Conservation (phyloP, 441 rosid species). For the Manihot esculenta region DNA sequence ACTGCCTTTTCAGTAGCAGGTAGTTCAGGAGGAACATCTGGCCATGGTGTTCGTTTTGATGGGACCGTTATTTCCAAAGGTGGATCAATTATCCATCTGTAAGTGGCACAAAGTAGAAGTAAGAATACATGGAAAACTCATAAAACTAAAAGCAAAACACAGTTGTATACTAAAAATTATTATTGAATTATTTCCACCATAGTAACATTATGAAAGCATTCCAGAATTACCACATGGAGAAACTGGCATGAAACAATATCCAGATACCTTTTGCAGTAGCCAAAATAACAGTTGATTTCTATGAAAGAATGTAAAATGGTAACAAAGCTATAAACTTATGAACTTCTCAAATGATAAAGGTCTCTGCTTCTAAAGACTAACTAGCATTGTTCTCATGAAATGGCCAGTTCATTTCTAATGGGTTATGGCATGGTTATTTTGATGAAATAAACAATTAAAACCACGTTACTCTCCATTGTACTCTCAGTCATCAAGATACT, state of each 20-base stretch:
- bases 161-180: background rate
- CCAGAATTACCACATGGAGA: background rate
- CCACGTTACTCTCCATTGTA: background rate
- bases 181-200: background rate
- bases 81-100: constrained; percentile 93
- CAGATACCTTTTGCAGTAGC: background rate
- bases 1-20: constrained; percentile 44
- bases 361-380: background rate
- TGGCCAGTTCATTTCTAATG: background rate
- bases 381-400: background rate
- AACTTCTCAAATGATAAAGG: background rate
- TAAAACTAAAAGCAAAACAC: background rate
- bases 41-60: constrained; percentile 90
- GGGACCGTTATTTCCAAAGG: constrained; percentile 85
- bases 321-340: background rate
- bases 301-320: background rate
- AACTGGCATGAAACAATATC: background rate
- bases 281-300: background rate
- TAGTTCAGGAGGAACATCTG: constrained; percentile 91
- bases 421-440: background rate
- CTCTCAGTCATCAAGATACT: background rate
- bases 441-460: background rate
- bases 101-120: constrained; percentile 12
- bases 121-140: constrained; percentile 12
- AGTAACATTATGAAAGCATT: background rate